Percentiles rank a stretch among this genome's conserved stretches.
phyloP scores from a whole-genome alignment of 129 eudicot genomes.

The Kitagawia praeruptora region DNA sequence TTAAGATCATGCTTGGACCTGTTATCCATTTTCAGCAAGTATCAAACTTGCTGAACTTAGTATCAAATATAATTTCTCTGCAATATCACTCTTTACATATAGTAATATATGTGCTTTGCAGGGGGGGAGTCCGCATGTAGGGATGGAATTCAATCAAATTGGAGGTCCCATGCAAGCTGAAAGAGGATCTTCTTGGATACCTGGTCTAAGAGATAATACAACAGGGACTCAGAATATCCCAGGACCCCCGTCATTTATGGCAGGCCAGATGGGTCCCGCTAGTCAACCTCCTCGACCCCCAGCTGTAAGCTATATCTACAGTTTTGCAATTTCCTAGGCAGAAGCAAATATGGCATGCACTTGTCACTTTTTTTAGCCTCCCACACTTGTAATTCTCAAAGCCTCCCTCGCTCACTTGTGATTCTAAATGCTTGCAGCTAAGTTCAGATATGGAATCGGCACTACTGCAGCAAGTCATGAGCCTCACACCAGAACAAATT shows the following conservation, averaged over 20 bases:
- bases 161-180: conserved; percentile 54
- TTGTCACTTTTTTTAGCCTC: background rate
- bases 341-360: background rate
- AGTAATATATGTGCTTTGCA: background rate
- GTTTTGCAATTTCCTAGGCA: background rate
- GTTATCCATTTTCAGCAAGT: background rate
- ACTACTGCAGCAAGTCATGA: conserved; percentile 80
- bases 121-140: conserved; percentile 39
- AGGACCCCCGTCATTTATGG: conserved; percentile 38
- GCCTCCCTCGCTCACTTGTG: background rate
- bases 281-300: conserved; percentile 60
- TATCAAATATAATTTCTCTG: background rate
- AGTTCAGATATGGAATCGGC: conserved; percentile 68
- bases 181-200: conserved; percentile 62
- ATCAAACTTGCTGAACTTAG: background rate
- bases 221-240: conserved; percentile 42
- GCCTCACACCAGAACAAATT: conserved; percentile 80
- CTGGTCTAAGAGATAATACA: conserved; percentile 37
- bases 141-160: conserved; percentile 61
- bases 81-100: background rate
- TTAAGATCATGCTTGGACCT: background rate
- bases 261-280: conserved; percentile 44
- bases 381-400: too few species aligned
- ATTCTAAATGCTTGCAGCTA: conserved; percentile 35
- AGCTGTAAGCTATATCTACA: conserved; percentile 24